Percentiles rank a stretch among this genome's conserved stretches.
phyloP scores from a whole-genome alignment of 495 filamentous ascomycete species.

The Pseudomonodictys pantanalensis region DNA sequence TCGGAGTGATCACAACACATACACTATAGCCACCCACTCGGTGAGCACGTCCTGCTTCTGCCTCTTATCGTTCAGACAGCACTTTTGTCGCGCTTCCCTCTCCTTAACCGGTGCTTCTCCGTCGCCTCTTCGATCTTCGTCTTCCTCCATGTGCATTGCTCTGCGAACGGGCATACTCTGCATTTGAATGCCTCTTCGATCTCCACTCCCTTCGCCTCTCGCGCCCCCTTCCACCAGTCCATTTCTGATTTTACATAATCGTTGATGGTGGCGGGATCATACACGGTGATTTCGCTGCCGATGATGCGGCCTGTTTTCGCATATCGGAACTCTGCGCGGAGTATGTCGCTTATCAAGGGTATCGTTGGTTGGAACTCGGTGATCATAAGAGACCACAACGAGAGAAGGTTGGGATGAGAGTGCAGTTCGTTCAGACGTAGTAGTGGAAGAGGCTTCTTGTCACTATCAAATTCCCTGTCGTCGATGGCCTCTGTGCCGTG shows the following conservation, averaged over 20 bases:
- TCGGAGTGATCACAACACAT: too few species aligned
- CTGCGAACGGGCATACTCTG: conserved; percentile 59
- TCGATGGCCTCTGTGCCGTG: conserved; percentile 50
- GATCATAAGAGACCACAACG: conserved; percentile 68
- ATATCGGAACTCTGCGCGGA: conserved; percentile 63
- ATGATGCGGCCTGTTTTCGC: conserved; percentile 54
- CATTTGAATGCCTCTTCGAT: conserved; percentile 93
- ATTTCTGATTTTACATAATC: conserved; percentile 66
- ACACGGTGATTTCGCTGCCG: conserved; percentile 66
- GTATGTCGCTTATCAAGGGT: conserved; percentile 38
- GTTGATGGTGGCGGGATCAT: conserved; percentile 60
- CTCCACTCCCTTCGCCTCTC: conserved; percentile 73
- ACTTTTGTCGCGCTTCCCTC: neutral
- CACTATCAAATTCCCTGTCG: conserved; percentile 26
- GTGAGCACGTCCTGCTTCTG: neutral
- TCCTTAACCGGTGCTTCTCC: conserved; percentile 27
- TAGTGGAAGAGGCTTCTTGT: conserved; percentile 32
- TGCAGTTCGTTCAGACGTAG: conserved; percentile 57
- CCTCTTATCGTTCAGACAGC: conserved; percentile 6
- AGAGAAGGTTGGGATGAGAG: conserved; percentile 55
- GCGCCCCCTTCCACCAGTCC: conserved; percentile 82
- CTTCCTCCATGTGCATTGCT: conserved; percentile 58
- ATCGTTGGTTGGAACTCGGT: conserved; percentile 34
- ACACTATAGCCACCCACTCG: too few species aligned
- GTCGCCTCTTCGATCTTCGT: conserved; percentile 52